Conservation (phyloP, 1,284 basidiomycete genomes). For the Apiotrichum sp. region DNA sequence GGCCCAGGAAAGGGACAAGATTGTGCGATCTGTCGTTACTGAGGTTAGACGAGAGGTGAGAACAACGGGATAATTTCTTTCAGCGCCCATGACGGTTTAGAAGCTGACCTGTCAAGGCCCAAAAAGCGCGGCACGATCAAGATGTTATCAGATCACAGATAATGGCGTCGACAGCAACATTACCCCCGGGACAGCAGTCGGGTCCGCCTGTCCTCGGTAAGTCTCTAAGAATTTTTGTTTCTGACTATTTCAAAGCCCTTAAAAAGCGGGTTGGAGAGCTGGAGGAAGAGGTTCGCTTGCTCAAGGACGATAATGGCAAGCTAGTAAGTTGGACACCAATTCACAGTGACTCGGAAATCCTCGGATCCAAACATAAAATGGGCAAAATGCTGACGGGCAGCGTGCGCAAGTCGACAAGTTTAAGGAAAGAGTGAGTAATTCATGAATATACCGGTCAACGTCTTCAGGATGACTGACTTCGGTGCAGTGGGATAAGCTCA, state of each 20-base stretch:
- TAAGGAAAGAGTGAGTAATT: constrained; percentile 49
- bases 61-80: not conserved
- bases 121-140: constrained; percentile 28
- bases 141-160: constrained; percentile 34
- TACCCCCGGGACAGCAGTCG: constrained; percentile 1
- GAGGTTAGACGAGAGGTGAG: constrained; percentile 41
- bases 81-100: not conserved
- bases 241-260: not conserved
- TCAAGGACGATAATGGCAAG: constrained; percentile 32
- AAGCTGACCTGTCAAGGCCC: constrained; percentile 14
- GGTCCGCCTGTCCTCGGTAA: not conserved
- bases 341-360: too few species aligned
- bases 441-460: too few species aligned
- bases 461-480: not conserved
- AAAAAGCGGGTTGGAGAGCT: constrained; percentile 56
- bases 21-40: constrained; percentile 35
- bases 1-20: constrained; percentile 33
- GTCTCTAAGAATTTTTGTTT: not conserved
- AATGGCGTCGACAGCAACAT: constrained; percentile 17
- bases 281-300: constrained; percentile 61
- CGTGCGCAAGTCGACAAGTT: constrained; percentile 75
- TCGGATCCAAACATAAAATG: too few species aligned
- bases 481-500: constrained; percentile 76
- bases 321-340: constrained; percentile 16
- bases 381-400: constrained; percentile 46